A percentile compares a stretch with the other conserved stretches of the same genome.
phyloP scores from a whole-genome alignment of 768 basidiomycete species.

The Cystoderma amianthinum region DNA sequence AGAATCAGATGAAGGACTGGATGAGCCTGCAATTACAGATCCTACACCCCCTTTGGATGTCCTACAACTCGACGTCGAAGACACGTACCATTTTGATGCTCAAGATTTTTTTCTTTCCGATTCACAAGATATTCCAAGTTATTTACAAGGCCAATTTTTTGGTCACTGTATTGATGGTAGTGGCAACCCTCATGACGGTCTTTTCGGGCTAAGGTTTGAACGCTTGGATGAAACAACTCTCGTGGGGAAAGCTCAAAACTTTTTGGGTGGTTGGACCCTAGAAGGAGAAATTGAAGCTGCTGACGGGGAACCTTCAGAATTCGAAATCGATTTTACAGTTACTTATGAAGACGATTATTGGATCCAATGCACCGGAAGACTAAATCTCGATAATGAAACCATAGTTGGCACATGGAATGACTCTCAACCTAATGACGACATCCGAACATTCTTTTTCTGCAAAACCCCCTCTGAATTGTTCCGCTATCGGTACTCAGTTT shows the following conservation, averaged over 20 bases:
- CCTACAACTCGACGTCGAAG: background rate
- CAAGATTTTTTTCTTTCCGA: no score
- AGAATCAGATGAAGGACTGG: background rate
- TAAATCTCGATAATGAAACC: constrained; percentile 1
- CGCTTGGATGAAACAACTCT: background rate
- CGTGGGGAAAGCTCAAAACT: background rate
- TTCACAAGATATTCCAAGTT: background rate
- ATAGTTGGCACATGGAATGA: constrained; percentile 3
- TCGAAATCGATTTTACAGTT: constrained; percentile 6
- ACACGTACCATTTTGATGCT: background rate
- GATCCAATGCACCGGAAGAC: constrained; percentile 2
- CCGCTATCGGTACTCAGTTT: constrained; percentile 1
- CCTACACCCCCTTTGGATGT: background rate
- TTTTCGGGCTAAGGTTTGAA: background rate
- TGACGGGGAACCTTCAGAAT: background rate
- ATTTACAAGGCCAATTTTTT: background rate
- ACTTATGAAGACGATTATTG: constrained; percentile 5
- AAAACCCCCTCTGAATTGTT: background rate
- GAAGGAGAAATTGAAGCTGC: background rate
- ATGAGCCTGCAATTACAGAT: no score
- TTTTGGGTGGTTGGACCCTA: background rate
- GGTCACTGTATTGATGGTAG: background rate
- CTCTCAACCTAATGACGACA: background rate
- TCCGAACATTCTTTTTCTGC: background rate
- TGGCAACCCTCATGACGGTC: background rate